Conservation (phyloP, 805 yeast species). For the Torulaspora gathmanii region DNA sequence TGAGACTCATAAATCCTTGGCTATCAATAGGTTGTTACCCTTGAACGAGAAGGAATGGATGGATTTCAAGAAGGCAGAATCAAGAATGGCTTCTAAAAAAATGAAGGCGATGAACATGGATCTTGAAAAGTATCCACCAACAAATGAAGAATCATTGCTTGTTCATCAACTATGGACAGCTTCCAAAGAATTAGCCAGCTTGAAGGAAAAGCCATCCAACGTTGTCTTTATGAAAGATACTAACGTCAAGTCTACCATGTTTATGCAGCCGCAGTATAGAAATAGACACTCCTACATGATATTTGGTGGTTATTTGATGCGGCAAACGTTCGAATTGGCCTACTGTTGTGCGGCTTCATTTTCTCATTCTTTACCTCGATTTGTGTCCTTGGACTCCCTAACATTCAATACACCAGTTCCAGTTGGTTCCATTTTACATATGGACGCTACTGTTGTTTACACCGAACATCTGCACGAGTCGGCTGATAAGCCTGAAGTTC, state of each 20-base stretch:
- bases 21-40: slow-evolving; percentile 77
- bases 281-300: slow-evolving; percentile 92
- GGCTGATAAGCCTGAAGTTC: slow-evolving; percentile 20
- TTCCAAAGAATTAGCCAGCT: slow-evolving; percentile 38
- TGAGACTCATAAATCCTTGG: slow-evolving; percentile 81
- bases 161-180: slow-evolving; percentile 74
- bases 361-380: slow-evolving; percentile 78
- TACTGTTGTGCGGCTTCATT: slow-evolving; percentile 90
- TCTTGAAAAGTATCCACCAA: slow-evolving; percentile 62
- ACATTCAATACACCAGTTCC: slow-evolving; percentile 94
- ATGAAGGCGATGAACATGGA: slow-evolving; percentile 62
- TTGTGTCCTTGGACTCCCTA: slow-evolving; percentile 84
- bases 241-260: slow-evolving; percentile 63
- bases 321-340: slow-evolving; percentile 91
- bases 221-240: slow-evolving; percentile 69
- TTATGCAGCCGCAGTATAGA: slow-evolving; percentile 96
- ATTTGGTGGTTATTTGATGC: slow-evolving; percentile 88
- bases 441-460: slow-evolving; percentile 78
- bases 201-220: slow-evolving; percentile 43
- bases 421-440: slow-evolving; percentile 82
- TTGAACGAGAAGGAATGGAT: slow-evolving; percentile 70
- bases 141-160: slow-evolving; percentile 65
- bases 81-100: slow-evolving; percentile 83
- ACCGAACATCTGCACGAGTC: slow-evolving; percentile 68
- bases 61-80: slow-evolving; percentile 83